phyloP scores from a whole-genome alignment of 257 asterid genomes.

The Sherardia arvensis region DNA sequence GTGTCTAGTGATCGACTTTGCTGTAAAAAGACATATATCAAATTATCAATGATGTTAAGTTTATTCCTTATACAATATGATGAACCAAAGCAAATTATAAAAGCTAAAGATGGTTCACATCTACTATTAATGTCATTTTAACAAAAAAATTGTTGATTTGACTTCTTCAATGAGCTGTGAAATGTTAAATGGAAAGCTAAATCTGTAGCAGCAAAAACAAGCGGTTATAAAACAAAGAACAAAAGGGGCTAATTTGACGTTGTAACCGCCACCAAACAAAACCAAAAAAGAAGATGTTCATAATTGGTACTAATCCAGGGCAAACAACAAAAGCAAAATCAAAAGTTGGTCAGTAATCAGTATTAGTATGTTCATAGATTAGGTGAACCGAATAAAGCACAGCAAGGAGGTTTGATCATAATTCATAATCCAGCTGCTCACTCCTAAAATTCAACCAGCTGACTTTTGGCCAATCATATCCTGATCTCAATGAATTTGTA shows the following conservation, averaged over 20 bases:
- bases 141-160: no score
- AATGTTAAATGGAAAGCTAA: neutral
- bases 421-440: neutral
- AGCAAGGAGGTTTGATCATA: neutral
- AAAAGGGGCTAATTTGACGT: neutral
- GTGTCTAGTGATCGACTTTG: no score
- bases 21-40: no score
- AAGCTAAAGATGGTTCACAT: no score
- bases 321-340: neutral
- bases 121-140: no score
- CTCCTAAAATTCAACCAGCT: neutral
- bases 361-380: no score
- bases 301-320: neutral
- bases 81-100: no score
- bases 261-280: neutral
- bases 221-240: neutral
- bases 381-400: neutral
- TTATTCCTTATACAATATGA: no score
- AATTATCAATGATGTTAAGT: no score
- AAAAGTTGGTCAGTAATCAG: neutral
- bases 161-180: no score
- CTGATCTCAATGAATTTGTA: no score
- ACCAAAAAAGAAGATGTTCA: neutral
- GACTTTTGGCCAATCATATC: no score
- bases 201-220: neutral